Evolutionary conservation across 2,329 filamentous ascomycete species (phyloP).

Genomic region (Teratosphaeriaceae sp.): DNA sequence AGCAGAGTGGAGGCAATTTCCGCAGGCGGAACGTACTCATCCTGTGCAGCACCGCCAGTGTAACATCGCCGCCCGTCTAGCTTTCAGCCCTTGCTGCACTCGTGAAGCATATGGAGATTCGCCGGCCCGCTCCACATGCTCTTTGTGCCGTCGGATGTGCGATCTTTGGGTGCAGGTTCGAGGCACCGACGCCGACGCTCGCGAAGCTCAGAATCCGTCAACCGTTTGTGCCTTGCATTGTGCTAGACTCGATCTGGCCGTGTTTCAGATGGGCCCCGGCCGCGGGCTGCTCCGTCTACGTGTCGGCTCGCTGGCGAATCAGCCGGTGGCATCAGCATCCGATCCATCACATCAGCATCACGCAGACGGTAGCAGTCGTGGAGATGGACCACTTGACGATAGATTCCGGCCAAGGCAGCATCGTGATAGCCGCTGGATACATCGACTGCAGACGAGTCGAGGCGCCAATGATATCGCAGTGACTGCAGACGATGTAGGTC

Average conservation of each 20-base stretch:
- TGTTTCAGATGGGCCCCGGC: constrained; percentile 1
- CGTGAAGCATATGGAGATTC: constrained; percentile 10
- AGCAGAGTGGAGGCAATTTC: constrained; percentile 9
- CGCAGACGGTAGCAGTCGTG: too few relatives aligned
- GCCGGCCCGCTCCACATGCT: too few relatives aligned
- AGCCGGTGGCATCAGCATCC: background rate
- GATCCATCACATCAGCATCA: background rate
- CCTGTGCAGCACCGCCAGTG: constrained; percentile 4
- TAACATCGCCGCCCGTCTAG: constrained; percentile 7
- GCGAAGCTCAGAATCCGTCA: too few relatives aligned
- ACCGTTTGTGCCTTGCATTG: background rate
- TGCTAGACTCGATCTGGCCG: background rate
- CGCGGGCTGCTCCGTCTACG: too few relatives aligned
- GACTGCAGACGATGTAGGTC: background rate
- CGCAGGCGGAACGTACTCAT: constrained; percentile 9
- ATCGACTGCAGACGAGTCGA: background rate
- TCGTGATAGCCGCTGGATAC: too few relatives aligned
- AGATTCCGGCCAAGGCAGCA: too few relatives aligned
- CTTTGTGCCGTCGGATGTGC: background rate
- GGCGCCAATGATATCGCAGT: background rate
- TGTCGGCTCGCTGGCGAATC: background rate
- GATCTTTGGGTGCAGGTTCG: background rate
- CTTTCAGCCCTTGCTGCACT: background rate
- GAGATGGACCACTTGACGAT: too few relatives aligned
- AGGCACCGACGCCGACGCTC: background rate